A percentile compares a stretch with the other conserved stretches of the same genome.
Conservation (phyloP, 2,329 filamentous ascomycete species). For the Stachybotrys chartarum region DNA sequence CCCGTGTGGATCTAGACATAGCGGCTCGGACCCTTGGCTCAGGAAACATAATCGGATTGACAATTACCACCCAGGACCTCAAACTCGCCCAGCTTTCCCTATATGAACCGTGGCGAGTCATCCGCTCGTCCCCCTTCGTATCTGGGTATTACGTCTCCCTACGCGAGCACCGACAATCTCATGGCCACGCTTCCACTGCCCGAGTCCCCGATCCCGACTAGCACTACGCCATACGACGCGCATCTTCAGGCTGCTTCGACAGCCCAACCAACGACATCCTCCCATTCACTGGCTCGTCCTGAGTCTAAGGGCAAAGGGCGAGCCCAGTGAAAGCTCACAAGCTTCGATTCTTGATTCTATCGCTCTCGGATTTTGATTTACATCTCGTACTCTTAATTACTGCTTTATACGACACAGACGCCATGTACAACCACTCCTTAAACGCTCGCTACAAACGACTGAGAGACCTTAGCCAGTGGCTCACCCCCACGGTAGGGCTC, state of each 20-base stretch:
- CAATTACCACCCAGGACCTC: constrained; percentile 45
- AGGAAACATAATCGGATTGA: constrained; percentile 45
- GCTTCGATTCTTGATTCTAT: constrained; percentile 6
- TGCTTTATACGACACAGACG: constrained; percentile 22
- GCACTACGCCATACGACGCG: constrained; percentile 15
- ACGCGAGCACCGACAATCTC: constrained; percentile 32
- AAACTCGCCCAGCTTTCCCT: constrained; percentile 30
- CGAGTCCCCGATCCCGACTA: constrained; percentile 34
- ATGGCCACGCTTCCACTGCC: constrained; percentile 36
- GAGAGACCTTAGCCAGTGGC: not conserved
- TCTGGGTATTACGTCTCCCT: constrained; percentile 35
- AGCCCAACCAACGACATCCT: constrained; percentile 24
- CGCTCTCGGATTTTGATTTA: constrained; percentile 9
- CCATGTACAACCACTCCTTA: constrained; percentile 29
- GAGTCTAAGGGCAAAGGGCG: constrained; percentile 28
- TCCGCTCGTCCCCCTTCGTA: constrained; percentile 27
- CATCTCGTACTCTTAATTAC: constrained; percentile 9
- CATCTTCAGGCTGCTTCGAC: not conserved
- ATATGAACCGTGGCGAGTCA: constrained; percentile 36
- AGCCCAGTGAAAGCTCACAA: constrained; percentile 19
- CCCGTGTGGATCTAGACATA: constrained; percentile 51
- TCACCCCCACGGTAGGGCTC: not conserved
- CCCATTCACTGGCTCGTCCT: constrained; percentile 22
- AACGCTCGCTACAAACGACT: constrained; percentile 23
- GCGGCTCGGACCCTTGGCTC: constrained; percentile 26